These are phyloP conservation scores for Nymphaea thermarum DNA, from an alignment of 164 flowering plant species.

Conservation along the genomic window DNA sequence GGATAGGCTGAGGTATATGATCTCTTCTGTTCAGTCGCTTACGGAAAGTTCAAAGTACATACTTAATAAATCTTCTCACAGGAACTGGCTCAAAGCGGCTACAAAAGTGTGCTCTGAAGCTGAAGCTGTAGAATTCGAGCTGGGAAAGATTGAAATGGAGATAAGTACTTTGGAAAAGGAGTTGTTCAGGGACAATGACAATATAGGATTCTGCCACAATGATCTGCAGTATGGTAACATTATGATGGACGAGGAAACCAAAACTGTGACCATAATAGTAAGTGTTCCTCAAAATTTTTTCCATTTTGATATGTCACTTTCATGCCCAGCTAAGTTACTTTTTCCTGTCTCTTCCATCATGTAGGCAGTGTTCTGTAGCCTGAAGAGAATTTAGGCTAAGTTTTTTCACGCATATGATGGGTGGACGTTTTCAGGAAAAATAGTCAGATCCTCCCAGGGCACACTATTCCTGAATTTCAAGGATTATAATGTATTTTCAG, in stretches of 20 bases:
- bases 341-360: no score
- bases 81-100: slow-evolving; percentile 61
- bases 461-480: no score
- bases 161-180: slow-evolving; percentile 35
- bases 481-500: no score
- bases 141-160: slow-evolving; percentile 46
- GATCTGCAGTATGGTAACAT: slow-evolving; percentile 94
- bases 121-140: slow-evolving; percentile 31
- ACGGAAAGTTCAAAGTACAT: neutral
- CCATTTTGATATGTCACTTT: neutral
- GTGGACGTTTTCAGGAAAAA: neutral
- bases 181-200: slow-evolving; percentile 25
- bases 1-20: slow-evolving; percentile 57
- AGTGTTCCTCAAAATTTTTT: slow-evolving; percentile 11
- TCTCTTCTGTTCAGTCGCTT: neutral
- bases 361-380: no score
- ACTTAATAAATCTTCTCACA: slow-evolving; percentile 10
- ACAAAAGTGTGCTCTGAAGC: slow-evolving; percentile 30
- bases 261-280: slow-evolving; percentile 64
- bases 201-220: slow-evolving; percentile 84
- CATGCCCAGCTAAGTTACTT: neutral
- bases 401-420: neutral
- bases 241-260: slow-evolving; percentile 83
- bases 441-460: no score
- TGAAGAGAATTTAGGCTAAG: no score